A percentile compares a stretch with the other conserved stretches of the same genome.
phyloP scores from a whole-genome alignment of 352 stramenopile genomes.

The Phytopythium boreale region DNA sequence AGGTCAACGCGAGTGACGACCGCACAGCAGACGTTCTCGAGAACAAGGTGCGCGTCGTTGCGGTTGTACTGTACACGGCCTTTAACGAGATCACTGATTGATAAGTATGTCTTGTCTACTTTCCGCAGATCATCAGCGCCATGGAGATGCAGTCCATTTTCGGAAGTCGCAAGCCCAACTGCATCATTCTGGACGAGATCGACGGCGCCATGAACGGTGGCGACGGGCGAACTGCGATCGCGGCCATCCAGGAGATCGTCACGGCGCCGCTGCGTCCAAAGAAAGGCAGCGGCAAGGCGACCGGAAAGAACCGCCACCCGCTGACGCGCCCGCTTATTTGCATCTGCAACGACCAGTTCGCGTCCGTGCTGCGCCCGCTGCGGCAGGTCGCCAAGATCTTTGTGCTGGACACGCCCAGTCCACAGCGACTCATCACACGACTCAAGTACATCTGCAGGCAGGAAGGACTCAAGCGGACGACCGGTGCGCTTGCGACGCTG shows the following conservation, averaged over 20 bases:
- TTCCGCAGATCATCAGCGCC: constrained; percentile 70
- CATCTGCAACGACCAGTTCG: constrained; percentile 99
- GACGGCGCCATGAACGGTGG: constrained; percentile 93
- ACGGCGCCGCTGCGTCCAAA: constrained; percentile 70
- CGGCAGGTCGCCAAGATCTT: constrained; percentile 94
- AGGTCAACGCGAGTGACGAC: constrained; percentile 98
- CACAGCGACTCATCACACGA: constrained; percentile 86
- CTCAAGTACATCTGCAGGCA: constrained; percentile 91
- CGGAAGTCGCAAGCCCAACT: constrained; percentile 91
- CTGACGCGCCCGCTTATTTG: constrained; percentile 95
- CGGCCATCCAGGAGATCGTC: constrained; percentile 92
- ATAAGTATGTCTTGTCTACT: background rate
- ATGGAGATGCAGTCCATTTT: constrained; percentile 92
- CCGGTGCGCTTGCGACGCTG: constrained; percentile 55
- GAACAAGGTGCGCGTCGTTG: constrained; percentile 86
- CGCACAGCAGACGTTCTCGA: constrained; percentile 89
- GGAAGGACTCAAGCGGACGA: constrained; percentile 84
- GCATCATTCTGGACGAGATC: constrained; percentile 98
- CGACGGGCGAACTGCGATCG: constrained; percentile 84
- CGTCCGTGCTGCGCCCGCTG: constrained; percentile 92
- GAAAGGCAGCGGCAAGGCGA: constrained; percentile 31
- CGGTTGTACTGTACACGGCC: background rate
- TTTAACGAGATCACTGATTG: background rate
- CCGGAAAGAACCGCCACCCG: constrained; percentile 51
- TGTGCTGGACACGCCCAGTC: constrained; percentile 83